phyloP scores from a whole-genome alignment of 1,139 yeast genomes.

The Pichia sp. region DNA sequence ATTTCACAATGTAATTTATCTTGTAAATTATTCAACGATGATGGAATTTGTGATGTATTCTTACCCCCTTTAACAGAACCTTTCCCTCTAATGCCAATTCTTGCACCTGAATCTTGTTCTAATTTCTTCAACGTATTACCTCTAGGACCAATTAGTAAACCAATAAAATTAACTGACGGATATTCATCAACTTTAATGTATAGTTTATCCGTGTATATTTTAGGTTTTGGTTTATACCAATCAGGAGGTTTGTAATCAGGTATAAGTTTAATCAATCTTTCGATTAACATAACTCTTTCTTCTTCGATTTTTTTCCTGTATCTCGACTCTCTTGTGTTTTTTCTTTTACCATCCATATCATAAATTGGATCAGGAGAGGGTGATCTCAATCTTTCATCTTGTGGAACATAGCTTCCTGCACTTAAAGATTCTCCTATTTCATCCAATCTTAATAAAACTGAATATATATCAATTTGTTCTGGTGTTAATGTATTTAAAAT shows the following conservation, averaged over 20 bases:
- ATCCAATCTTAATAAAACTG: conserved; percentile 65
- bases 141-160: conserved; percentile 88
- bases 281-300: conserved; percentile 74
- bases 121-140: conserved; percentile 80
- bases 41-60: conserved; percentile 41
- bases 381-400: conserved; percentile 37
- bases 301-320: conserved; percentile 57
- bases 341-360: conserved; percentile 74
- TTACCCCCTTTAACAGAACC: conserved; percentile 96
- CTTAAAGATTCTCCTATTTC: conserved; percentile 64
- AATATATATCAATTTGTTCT: conserved; percentile 83
- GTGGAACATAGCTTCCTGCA: conserved; percentile 38
- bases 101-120: conserved; percentile 81
- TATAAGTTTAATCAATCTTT: conserved; percentile 60
- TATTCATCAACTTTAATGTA: conserved; percentile 81
- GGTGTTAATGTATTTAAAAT: conserved; percentile 49
- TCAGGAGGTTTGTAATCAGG: conserved; percentile 80
- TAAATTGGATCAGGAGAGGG: conserved; percentile 94
- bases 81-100: conserved; percentile 80
- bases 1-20: conserved; percentile 89
- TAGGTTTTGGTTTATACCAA: conserved; percentile 56
- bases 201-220: conserved; percentile 68
- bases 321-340: conserved; percentile 74
- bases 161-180: conserved; percentile 91
- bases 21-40: conserved; percentile 44